Base-by-base conservation (phyloP, 177 flowering plant genomes). In the Tripterygium wilfordii region DNA sequence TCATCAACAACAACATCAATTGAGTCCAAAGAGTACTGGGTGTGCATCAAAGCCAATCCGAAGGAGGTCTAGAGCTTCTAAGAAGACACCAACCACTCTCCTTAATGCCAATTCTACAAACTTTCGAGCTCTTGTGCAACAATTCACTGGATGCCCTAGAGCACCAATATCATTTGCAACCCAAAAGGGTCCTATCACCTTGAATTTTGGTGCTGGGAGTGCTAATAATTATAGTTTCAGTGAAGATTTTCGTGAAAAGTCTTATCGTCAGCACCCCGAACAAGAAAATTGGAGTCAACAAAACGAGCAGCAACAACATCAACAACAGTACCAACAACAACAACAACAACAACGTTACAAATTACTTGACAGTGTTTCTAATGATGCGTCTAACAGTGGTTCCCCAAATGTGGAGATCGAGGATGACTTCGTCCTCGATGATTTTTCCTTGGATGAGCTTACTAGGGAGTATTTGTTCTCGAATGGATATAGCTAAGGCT, bases 111-210 rank as follows among this genome's bases (percentile, higher is more conserved):
- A 39, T 58, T 16, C 77, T 17, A 54, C 36, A 54, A 72, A 76
- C 17, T 76, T 76, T 24, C 53, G 75, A 30, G 58, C 72, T 18
- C 32, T 76, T 42, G 80, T 76, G 33, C 80, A 76, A 29, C 58
- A 67, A 25, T 72, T 60, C 45, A 76, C 80, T 0, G 80, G 80
- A 7, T 55, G 69, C 27, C 69, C 67, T 19, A 42, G 49, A 28
- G 10, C 40, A 5, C 14, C 61, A 17, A 4, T 54, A 6, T 38
- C 61, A 2, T 31, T 52, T 17, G 31, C 39, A 32, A n/a, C 42
- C 23, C 42, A 42, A 3, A 61, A 36, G 21, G 74, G 74, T 2
- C 74, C 79, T 0, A 35, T 75, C 27, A 67, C 37, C 56, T 57
- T 74, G 38, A 60, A 45, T 38, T 74, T 74, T 17, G 58, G 56